These are phyloP conservation scores for Pulveroboletus frians DNA, from an alignment of 768 basidiomycete genomes.

Conservation along the genomic window DNA sequence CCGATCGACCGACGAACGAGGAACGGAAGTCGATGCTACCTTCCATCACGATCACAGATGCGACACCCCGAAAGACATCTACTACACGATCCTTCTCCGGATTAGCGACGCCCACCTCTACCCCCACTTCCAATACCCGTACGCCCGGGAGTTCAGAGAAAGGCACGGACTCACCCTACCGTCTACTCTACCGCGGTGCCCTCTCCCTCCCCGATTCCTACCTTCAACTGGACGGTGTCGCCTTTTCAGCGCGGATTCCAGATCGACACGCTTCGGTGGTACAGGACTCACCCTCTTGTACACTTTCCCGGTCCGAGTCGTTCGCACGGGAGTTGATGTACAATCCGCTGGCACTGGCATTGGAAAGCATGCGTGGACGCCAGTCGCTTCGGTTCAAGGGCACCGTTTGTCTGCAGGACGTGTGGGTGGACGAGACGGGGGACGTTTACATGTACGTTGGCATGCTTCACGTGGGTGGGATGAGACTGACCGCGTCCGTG, in stretches of 20 bases:
- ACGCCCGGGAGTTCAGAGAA: constrained; percentile 5
- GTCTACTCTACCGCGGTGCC: constrained; percentile 72
- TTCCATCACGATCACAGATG: constrained; percentile 13
- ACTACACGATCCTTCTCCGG: neutral
- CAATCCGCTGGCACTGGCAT: constrained; percentile 63
- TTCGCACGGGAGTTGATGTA: constrained; percentile 42
- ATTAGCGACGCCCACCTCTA: constrained; percentile 3
- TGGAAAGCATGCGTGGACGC: constrained; percentile 78
- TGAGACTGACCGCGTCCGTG: neutral
- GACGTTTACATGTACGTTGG: constrained; percentile 44
- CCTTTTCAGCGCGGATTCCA: constrained; percentile 53
- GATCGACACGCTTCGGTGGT: constrained; percentile 22
- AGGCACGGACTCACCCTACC: constrained; percentile 21
- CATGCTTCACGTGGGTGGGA: neutral
- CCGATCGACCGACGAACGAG: neutral
- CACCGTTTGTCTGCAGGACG: constrained; percentile 44
- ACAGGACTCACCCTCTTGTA: constrained; percentile 23
- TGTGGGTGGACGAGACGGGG: constrained; percentile 57
- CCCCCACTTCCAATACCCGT: neutral
- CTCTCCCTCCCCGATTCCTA: constrained; percentile 70
- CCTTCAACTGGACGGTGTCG: constrained; percentile 66
- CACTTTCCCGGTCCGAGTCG: constrained; percentile 23
- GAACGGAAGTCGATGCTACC: neutral
- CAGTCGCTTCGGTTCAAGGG: constrained; percentile 59
- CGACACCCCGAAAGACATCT: constrained; percentile 19